Conservation (phyloP, 2,329 filamentous ascomycete genomes). For the Emergomyces africanus region DNA sequence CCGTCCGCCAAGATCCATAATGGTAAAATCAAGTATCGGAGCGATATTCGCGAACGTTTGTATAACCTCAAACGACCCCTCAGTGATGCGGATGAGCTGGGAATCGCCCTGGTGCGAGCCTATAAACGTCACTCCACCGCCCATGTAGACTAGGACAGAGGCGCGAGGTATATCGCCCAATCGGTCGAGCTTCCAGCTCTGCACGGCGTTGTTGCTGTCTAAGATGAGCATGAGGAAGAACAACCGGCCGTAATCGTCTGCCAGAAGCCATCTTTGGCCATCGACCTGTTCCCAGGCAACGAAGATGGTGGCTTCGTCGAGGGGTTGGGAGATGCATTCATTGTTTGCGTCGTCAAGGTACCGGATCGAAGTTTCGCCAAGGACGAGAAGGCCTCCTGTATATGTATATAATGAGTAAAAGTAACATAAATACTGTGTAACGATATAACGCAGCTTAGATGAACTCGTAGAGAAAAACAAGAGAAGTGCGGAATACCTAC, state of each 20-base stretch:
- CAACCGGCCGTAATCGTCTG: constrained; percentile 78
- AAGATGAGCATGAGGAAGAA: constrained; percentile 73
- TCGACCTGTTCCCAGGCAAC: constrained; percentile 86
- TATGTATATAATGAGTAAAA: constrained; percentile 24
- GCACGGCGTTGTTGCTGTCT: constrained; percentile 51
- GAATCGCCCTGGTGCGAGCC: constrained; percentile 91
- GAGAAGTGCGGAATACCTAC: constrained; percentile 18
- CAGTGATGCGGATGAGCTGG: constrained; percentile 57
- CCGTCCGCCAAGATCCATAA: constrained; percentile 91
- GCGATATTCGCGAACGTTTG: constrained; percentile 76
- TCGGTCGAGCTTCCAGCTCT: constrained; percentile 55
- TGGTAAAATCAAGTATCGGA: constrained; percentile 81
- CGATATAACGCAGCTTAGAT: background rate
- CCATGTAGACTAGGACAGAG: constrained; percentile 63
- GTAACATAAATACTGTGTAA: constrained; percentile 35
- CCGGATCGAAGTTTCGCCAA: constrained; percentile 68
- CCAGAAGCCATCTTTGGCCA: constrained; percentile 68
- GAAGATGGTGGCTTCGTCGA: constrained; percentile 70
- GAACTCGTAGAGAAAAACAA: background rate
- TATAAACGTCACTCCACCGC: constrained; percentile 58
- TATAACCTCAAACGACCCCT: constrained; percentile 51
- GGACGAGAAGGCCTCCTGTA: constrained; percentile 56
- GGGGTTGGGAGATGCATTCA: constrained; percentile 48
- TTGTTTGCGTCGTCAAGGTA: constrained; percentile 73
- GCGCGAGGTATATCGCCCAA: constrained; percentile 63